phyloP scores from a whole-genome alignment of 345 rosid genomes.

The Abelmoschus esculentus region DNA sequence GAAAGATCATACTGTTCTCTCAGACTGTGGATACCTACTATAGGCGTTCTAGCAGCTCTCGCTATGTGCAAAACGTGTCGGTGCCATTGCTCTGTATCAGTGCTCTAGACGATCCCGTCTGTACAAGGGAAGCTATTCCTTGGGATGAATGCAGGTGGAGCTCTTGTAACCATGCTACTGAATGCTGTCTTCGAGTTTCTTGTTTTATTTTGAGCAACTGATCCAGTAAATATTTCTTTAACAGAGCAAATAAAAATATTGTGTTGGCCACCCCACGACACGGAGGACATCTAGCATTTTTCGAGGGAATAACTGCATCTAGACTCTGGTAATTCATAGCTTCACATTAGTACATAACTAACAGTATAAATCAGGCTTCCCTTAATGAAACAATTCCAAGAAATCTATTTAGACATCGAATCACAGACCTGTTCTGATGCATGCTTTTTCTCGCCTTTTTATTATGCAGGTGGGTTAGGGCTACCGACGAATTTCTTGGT shows the following conservation, averaged over 20 bases:
- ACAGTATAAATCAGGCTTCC: not conserved
- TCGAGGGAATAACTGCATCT: slow-evolving; percentile 68
- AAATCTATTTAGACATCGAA: not conserved
- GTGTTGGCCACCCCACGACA: slow-evolving; percentile 64
- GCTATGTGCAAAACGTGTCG: slow-evolving; percentile 52
- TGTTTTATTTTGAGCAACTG: slow-evolving; percentile 10
- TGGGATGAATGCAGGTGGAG: slow-evolving; percentile 94
- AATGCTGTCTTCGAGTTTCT: not conserved
- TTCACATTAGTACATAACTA: not conserved
- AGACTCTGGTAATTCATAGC: slow-evolving; percentile 47
- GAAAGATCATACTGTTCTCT: slow-evolving; percentile 13
- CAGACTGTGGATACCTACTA: slow-evolving; percentile 89
- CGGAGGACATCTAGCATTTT: slow-evolving; percentile 90
- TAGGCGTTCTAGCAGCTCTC: slow-evolving; percentile 68
- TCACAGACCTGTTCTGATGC: not conserved
- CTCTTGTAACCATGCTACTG: not conserved
- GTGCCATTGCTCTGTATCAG: slow-evolving; percentile 81
- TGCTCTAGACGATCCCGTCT: slow-evolving; percentile 88
- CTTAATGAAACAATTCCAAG: not conserved
- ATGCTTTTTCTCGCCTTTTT: not conserved
- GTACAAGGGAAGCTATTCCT: slow-evolving; percentile 88
- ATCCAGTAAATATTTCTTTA: slow-evolving; percentile 11
- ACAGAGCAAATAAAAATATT: slow-evolving; percentile 68
- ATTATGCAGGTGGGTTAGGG: slow-evolving; percentile 82
- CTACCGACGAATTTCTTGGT: slow-evolving; percentile 59